Evolutionary conservation across 192 early-diverging fungal species (phyloP).

Genomic region (Umbelopsis isabellina): DNA sequence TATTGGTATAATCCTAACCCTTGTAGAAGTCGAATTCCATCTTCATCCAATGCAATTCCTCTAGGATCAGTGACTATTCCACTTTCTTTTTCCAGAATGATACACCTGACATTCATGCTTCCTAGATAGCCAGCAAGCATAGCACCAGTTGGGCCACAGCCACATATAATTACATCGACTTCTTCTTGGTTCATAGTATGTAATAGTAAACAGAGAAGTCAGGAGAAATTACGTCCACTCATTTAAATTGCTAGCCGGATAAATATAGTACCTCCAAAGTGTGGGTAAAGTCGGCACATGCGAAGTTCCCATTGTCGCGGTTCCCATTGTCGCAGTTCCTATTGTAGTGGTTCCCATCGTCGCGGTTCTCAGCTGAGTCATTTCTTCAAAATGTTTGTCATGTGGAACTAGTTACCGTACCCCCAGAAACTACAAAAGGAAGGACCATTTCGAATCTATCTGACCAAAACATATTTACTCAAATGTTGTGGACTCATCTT

Average conservation of each 20-base stretch:
- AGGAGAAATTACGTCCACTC: too few relatives aligned
- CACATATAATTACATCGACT: constrained; percentile 13
- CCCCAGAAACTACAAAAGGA: not conserved
- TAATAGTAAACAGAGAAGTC: too few relatives aligned
- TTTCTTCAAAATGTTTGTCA: too few relatives aligned
- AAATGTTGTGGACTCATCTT: constrained; percentile 19
- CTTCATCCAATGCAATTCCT: constrained; percentile 18
- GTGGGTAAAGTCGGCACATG: too few relatives aligned
- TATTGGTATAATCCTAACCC: constrained; percentile 1
- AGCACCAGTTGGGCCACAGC: constrained; percentile 19
- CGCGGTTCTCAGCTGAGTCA: too few relatives aligned
- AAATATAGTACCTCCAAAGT: too few relatives aligned
- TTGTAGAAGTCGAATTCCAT: constrained; percentile 12
- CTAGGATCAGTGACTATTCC: constrained; percentile 21
- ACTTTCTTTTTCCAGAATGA: constrained; percentile 3
- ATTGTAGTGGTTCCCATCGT: too few relatives aligned
- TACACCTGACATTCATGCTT: constrained; percentile 10
- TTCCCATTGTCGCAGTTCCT: too few relatives aligned
- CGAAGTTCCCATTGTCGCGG: too few relatives aligned
- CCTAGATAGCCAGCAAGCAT: constrained; percentile 22
- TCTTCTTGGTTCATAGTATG: not conserved
- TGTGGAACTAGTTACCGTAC: not conserved
- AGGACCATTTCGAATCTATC: not conserved
- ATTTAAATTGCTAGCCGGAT: too few relatives aligned
- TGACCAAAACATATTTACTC: not conserved